A percentile compares a stretch with the other conserved stretches of the same genome.
phyloP scores from a whole-genome alignment of 352 stramenopile species.

The Pythium guiyangense region DNA sequence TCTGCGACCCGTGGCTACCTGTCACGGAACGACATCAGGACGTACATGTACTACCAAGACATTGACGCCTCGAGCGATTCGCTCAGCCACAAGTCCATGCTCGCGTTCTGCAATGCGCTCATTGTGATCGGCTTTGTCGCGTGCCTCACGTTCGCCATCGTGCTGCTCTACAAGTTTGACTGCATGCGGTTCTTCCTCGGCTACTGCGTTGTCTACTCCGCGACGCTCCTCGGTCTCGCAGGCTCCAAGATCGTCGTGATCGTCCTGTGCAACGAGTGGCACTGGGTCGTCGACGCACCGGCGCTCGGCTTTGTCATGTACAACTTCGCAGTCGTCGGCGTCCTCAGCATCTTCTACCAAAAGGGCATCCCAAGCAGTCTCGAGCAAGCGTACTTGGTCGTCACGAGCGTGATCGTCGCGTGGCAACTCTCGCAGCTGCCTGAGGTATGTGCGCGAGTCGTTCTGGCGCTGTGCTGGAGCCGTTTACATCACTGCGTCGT shows the following conservation, averaged over 20 bases:
- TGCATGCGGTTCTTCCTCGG: slow-evolving; percentile 68
- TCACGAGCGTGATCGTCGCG: slow-evolving; percentile 93
- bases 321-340: slow-evolving; percentile 84
- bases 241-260: slow-evolving; percentile 72
- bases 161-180: slow-evolving; percentile 83
- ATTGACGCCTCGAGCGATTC: slow-evolving; percentile 45
- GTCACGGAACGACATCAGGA: slow-evolving; percentile 20
- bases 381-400: slow-evolving; percentile 90
- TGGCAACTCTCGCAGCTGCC: slow-evolving; percentile 96
- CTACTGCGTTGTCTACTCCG: slow-evolving; percentile 79
- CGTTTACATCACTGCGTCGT: not conserved
- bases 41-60: slow-evolving; percentile 81
- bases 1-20: not conserved
- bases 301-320: slow-evolving; percentile 78
- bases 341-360: slow-evolving; percentile 87
- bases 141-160: slow-evolving; percentile 70
- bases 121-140: slow-evolving; percentile 81
- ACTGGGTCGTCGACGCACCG: slow-evolving; percentile 46
- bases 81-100: slow-evolving; percentile 35
- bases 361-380: slow-evolving; percentile 71
- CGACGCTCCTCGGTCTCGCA: slow-evolving; percentile 59
- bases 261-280: slow-evolving; percentile 38
- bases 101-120: slow-evolving; percentile 72
- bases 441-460: slow-evolving; percentile 63
- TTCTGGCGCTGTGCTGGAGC: not conserved